Percentiles rank a stretch among this genome's conserved stretches.
Evolutionary conservation across 2,329 filamentous ascomycete species (phyloP).

Genomic region (Hymenoscyphus salicellus): DNA sequence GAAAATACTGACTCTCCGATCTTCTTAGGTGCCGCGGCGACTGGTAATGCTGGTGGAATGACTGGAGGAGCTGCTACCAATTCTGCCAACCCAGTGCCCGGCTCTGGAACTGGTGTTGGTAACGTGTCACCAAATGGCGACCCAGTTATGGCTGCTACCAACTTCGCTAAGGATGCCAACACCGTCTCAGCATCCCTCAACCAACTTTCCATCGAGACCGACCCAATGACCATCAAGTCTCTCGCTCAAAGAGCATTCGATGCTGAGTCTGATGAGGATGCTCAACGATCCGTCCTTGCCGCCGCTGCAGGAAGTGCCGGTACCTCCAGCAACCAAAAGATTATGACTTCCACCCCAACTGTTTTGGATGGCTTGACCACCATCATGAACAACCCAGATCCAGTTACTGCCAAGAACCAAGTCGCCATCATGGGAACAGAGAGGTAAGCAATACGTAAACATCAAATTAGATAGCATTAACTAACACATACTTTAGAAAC

Average conservation of each 20-base stretch:
- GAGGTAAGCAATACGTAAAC: constrained; percentile 15
- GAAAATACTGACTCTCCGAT: too few species aligned
- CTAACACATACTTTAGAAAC: constrained; percentile 20
- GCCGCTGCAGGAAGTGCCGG: constrained; percentile 26
- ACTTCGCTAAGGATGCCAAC: constrained; percentile 30
- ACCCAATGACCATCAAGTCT: constrained; percentile 19
- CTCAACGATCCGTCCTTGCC: constrained; percentile 24
- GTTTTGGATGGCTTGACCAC: constrained; percentile 25
- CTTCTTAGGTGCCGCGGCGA: neutral
- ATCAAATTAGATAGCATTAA: neutral
- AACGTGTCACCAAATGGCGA: neutral
- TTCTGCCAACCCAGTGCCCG: neutral
- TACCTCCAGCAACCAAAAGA: constrained; percentile 24
- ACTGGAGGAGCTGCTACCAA: neutral
- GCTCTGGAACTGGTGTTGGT: neutral
- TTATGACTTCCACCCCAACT: constrained; percentile 28
- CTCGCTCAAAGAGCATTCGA: constrained; percentile 26
- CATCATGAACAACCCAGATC: constrained; percentile 24
- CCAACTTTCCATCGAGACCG: constrained; percentile 17
- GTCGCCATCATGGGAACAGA: constrained; percentile 19
- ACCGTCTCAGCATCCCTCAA: constrained; percentile 29
- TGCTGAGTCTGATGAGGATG: constrained; percentile 30
- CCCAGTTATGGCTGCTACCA: constrained; percentile 15
- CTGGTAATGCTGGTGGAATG: neutral
- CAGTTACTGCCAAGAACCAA: constrained; percentile 11